Base-by-base conservation (phyloP, 768 basidiomycete species). In the Leucosporidium scottii region DNA sequence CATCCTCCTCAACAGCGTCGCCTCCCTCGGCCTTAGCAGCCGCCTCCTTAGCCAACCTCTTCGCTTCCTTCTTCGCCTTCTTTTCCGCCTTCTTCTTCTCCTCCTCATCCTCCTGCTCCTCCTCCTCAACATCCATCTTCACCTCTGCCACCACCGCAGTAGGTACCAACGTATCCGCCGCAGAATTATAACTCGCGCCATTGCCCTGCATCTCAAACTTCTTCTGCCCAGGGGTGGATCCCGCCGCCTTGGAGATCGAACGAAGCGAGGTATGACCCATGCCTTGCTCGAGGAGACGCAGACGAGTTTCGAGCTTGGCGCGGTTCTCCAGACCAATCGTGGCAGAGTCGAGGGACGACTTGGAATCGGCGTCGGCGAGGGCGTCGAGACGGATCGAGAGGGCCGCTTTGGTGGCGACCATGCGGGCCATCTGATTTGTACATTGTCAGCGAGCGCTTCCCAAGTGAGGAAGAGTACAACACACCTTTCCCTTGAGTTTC, bases 351-450 rank as follows among this genome's bases (percentile, higher is more conserved):
- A 85, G 81, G 34, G 59, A 55, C 1, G 90, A 91, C 79, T 97
- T 96, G 74, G 86, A 89, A 67, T 97, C 91, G 13, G 86, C 82
- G 69, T 96, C 92, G 51, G 93, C 88, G 56, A 99, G 87, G 10
- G 96, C 96, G 73, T 99, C 96, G 48, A 98, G 91, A 79, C 96
- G 94, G 75, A 96, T 91, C 7, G 94, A 94, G 20, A 99, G 85
- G 1, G 96, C 90, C 5, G 94, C 87, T 82, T 99, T 99, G 58
- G 96, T 98, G 59, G 96, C 93, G 36, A 98, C 92, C 96, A 99
- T 99, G 76, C 96, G 90, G 27, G 96, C 96, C 96, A 98, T 98
- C 87, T 90, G 74, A n/a, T 5, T 34, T 13, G 31, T 15, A 23
- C 4, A 23, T n/a, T n/a, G n/a, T n/a, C n/a, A n/a, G n/a, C n/a